Evolutionary conservation across 2,329 filamentous ascomycete genomes (phyloP).

Genomic region (Pseudocercospora eumusae): DNA sequence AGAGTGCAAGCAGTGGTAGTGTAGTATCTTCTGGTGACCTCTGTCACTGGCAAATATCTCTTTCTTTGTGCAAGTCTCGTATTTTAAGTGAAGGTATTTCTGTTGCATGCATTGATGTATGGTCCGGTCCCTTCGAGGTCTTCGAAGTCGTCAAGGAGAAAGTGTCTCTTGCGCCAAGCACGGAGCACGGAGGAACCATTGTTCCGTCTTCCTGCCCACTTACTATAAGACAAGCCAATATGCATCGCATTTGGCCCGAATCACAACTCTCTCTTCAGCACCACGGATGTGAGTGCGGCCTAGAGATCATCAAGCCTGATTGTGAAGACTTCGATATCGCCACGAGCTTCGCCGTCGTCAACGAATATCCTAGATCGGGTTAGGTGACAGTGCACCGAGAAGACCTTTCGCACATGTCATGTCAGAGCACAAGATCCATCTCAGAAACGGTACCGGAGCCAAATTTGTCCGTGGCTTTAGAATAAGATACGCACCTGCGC

Average conservation of each 20-base stretch:
- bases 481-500: neutral
- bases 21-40: neutral
- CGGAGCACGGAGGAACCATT: no score
- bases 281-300: neutral
- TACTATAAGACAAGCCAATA: no score
- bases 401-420: constrained; percentile 20
- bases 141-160: no score
- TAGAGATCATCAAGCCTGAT: constrained; percentile 15
- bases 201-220: no score
- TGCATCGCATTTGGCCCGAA: no score
- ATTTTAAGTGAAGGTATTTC: no score
- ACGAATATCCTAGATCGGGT: constrained; percentile 18
- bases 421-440: constrained; percentile 15
- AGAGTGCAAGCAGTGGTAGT: neutral
- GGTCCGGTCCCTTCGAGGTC: neutral
- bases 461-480: neutral
- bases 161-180: no score
- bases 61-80: neutral
- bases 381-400: constrained; percentile 21
- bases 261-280: no score
- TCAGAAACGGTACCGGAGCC: constrained; percentile 9
- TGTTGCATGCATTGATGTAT: neutral
- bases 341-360: constrained; percentile 15
- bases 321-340: constrained; percentile 19
- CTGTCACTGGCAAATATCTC: neutral